Evolutionary conservation across 2,329 filamentous ascomycete species (phyloP).

Genomic region (Aspergillus pseudoterreus): DNA sequence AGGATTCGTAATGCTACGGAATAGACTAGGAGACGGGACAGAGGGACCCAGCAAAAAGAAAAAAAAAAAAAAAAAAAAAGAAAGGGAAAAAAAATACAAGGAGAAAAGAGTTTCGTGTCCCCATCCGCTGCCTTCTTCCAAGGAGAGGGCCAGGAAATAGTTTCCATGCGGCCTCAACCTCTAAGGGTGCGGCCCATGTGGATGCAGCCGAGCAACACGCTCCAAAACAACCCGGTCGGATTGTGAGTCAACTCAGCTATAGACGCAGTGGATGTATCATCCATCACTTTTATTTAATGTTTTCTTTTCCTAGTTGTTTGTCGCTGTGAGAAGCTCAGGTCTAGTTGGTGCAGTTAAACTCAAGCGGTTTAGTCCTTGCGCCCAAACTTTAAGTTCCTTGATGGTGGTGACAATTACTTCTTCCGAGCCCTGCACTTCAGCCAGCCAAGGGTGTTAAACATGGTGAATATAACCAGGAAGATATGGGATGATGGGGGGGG

Average conservation of each 20-base stretch:
- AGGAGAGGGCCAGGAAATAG: neutral
- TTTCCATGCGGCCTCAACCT: neutral
- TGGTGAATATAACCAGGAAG: neutral
- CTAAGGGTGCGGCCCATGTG: neutral
- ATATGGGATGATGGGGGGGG: neutral
- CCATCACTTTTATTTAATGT: neutral
- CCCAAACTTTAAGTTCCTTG: neutral
- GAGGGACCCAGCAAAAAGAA: neutral
- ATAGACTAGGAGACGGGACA: neutral
- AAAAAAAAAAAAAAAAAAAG: neutral
- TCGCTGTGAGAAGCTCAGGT: neutral
- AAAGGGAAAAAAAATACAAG: neutral
- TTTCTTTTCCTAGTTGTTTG: neutral
- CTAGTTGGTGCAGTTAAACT: neutral
- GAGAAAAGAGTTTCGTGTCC: neutral
- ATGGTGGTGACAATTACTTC: neutral
- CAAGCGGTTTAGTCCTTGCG: neutral
- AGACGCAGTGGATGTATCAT: too few relatives aligned
- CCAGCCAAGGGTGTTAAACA: neutral
- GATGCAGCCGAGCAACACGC: neutral
- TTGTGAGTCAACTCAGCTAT: neutral
- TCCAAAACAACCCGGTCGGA: neutral
- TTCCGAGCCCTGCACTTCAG: neutral
- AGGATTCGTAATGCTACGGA: slow-evolving; percentile 5
- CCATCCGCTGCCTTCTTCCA: neutral